These are phyloP conservation scores for Arachis monticola DNA, from an alignment of 331 rosid species.

Conservation along the genomic window DNA sequence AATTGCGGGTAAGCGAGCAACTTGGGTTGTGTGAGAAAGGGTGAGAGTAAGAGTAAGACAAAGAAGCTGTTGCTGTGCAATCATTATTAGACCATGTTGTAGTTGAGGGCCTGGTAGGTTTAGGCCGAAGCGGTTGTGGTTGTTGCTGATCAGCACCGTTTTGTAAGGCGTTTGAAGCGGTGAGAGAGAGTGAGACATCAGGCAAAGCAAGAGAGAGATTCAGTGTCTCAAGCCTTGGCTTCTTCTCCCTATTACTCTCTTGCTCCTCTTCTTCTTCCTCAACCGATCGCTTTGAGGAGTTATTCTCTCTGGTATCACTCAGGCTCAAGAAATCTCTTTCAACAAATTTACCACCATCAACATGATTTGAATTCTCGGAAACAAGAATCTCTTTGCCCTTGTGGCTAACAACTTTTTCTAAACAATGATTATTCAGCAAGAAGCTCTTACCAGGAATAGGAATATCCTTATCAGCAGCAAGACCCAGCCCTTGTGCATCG, in stretches of 20 bases:
- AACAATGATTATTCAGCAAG: conserved; percentile 43
- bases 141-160: conserved; percentile 57
- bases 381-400: conserved; percentile 70
- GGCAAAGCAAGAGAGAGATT: conserved; percentile 93
- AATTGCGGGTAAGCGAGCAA: conserved; percentile 91
- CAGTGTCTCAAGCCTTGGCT: conserved; percentile 79
- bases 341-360: conserved; percentile 71
- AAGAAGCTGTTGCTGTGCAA: conserved; percentile 69
- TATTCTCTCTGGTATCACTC: conserved; percentile 67
- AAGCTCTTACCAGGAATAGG: conserved; percentile 47
- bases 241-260: conserved; percentile 64
- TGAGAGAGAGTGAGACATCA: conserved; percentile 85
- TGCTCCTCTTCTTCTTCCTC: conserved; percentile 67
- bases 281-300: conserved; percentile 73
- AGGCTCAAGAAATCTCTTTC: conserved; percentile 87
- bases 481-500: conserved; percentile 58
- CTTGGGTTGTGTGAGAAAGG: conserved; percentile 89
- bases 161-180: conserved; percentile 86
- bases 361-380: conserved; percentile 56
- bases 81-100: conserved; percentile 84
- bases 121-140: conserved; percentile 44
- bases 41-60: conserved; percentile 86
- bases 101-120: conserved; percentile 67
- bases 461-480: conserved; percentile 56
- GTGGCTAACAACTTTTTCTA: conserved; percentile 51